Conservation (phyloP, 2,329 filamentous ascomycete genomes). For the Claviceps purpurea region DNA sequence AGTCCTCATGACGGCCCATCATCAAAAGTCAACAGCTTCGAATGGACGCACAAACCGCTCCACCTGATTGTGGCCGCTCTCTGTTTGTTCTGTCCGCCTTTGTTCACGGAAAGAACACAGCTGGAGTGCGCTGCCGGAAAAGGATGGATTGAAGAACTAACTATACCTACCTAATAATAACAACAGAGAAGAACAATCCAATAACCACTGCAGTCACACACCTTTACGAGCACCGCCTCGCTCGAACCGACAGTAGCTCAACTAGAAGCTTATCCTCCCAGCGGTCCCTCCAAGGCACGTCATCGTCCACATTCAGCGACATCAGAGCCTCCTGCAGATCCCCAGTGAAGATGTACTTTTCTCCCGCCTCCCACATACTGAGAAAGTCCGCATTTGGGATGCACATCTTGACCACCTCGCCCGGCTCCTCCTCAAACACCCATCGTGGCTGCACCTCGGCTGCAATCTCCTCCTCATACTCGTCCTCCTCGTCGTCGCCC, state of each 20-base stretch:
- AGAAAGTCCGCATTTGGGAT: conserved; percentile 3
- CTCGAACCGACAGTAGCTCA: conserved; percentile 4
- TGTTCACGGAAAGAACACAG: too few relatives aligned
- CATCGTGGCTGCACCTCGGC: conserved; percentile 6
- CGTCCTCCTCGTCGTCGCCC: background rate
- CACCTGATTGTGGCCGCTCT: too few relatives aligned
- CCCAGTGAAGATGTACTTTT: conserved; percentile 9
- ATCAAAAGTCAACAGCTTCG: too few relatives aligned
- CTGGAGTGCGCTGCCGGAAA: too few relatives aligned
- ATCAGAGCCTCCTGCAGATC: conserved; percentile 7
- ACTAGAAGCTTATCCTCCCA: conserved; percentile 2
- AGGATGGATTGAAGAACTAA: too few relatives aligned
- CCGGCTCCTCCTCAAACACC: conserved; percentile 5
- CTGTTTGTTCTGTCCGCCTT: too few relatives aligned
- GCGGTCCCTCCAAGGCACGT: background rate
- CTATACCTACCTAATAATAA: too few relatives aligned
- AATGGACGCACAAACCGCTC: too few relatives aligned
- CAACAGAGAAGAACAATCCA: too few relatives aligned
- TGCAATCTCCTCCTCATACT: conserved; percentile 1
- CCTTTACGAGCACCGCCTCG: background rate
- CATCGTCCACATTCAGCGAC: conserved; percentile 4
- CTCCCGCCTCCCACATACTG: conserved; percentile 6
- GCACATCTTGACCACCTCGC: conserved; percentile 8
- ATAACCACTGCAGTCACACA: too few relatives aligned
- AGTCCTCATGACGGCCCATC: too few relatives aligned